Base-by-base conservation (phyloP, 2,329 filamentous ascomycete genomes). In the Fusarium proliferatum region DNA sequence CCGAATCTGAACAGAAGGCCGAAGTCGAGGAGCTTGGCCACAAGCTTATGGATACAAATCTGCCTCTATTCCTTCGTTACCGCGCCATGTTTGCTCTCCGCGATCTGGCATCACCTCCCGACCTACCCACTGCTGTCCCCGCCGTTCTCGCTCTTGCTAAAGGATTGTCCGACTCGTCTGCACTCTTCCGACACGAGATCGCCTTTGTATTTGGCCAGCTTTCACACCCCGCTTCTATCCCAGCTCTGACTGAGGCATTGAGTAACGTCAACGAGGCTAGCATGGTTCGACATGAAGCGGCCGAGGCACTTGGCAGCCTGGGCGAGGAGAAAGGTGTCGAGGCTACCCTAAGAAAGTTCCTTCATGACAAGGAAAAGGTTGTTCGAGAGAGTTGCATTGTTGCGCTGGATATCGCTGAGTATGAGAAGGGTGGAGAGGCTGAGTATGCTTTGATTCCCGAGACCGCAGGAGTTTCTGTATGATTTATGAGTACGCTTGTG, bases 141-240 rank as follows among this genome's bases (percentile, higher is more conserved):
- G 96, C 96, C 23, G 89, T 99, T 60, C 88, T 92, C 49, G 94
- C 95, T 16, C 89, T 99, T 52, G 94, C 96, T 51, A 92, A 91
- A 80, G 96, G 96, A 21, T 91, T 99, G 77, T 87, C 87, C 38
- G 96, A 99, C 81, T 87, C 91, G 23, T 98, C 95, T 55, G 95
- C 95, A 9, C 90, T 99, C 12, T 98, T 99, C 88, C 92, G 96
- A 75, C 96, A 99, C 85, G 96, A 99, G 82, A 95, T 99, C 74
- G 96, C 96, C 19, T 99, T 99, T 81, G 96, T 99, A 19, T 99
- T 99, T 77, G 96, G 96, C 62, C 96, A 99, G 83, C 88, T 99
- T 59, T 95, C 93, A 62, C 96, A 99, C 80, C 96, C 96, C 3
- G 96, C 96, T n/a, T 97, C 95, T 3, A 98, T 99, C 75, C 95